Base-by-base conservation (phyloP, 352 stramenopile genomes). In the Globisporangium radiosum region DNA sequence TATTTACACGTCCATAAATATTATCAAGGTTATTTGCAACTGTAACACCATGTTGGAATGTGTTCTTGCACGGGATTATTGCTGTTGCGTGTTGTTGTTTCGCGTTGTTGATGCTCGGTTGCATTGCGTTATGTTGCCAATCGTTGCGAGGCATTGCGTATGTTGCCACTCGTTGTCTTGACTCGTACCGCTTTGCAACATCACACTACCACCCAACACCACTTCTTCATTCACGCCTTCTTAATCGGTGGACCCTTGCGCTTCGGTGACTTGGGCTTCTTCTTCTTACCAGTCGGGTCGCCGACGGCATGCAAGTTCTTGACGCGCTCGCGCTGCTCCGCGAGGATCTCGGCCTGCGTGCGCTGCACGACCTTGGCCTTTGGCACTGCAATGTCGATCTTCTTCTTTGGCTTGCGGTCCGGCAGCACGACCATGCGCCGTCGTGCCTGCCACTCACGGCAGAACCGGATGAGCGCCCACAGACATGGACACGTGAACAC, bases 401-500 rank as follows among this genome's bases (percentile, higher is more conserved):
- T 75, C 70, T 92, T 93, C 73, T 90, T 93, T 37, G 68, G 57
- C 42, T 80, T 82, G 59, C 79, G 87, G 51, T 84, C 71, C 7
- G 81, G 78, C 44, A 90, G 57, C 57, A 88, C 78, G 37, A 90
- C 70, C 53, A 90, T 70, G 43, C 66, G 69, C 13, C 75, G 72
- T 6, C 79, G 71, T 52, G 64, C 69, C 10, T 67, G 66, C 65
- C 81, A 91, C 54, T 78, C 78, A 38, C 84, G 79, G 42, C 78
- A 89, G 49, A 62, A 91, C 48, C 81, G 73, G 65, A 93, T 91
- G 62, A 91, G 78, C 45, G 76, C 80, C 81, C 81, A 92, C 15
- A 93, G 68, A 59, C 81, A 91, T 8, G 84, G 84, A 60, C 79
- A 93, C 13, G 84, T 90, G 69, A 90, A 89, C 37, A 87, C 81